Percentiles rank a stretch among this genome's conserved stretches.
phyloP scores from a whole-genome alignment of 1,139 yeast species.

The Scheffersomyces titani region DNA sequence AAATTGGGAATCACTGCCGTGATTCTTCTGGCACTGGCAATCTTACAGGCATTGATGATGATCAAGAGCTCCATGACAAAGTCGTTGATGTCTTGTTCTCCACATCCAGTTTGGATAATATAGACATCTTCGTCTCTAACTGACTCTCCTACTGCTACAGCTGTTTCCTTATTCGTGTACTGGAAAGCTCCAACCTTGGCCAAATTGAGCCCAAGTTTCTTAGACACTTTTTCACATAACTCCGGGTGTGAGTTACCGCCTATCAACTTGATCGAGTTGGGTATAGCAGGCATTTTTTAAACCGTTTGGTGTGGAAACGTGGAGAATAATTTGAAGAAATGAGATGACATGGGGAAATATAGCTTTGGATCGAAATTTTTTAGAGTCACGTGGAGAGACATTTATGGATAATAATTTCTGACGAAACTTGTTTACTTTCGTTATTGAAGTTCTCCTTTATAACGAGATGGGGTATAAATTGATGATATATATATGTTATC shows the following conservation, averaged over 20 bases:
- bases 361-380: background rate
- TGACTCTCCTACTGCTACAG: slow-evolving; percentile 72
- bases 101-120: slow-evolving; percentile 72
- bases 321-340: background rate
- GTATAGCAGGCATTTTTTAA: slow-evolving; percentile 11
- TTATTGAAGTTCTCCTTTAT: background rate
- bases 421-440: background rate
- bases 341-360: background rate
- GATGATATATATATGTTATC: background rate
- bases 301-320: background rate
- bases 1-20: slow-evolving; percentile 80
- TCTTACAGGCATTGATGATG: slow-evolving; percentile 73
- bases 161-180: slow-evolving; percentile 53
- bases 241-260: slow-evolving; percentile 92
- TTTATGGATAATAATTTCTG: background rate
- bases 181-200: slow-evolving; percentile 56
- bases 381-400: background rate
- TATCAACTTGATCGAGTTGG: slow-evolving; percentile 79
- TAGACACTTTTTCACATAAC: slow-evolving; percentile 75
- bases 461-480: background rate
- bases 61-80: slow-evolving; percentile 70
- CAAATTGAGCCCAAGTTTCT: slow-evolving; percentile 59
- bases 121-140: slow-evolving; percentile 79
- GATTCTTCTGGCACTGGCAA: slow-evolving; percentile 77
- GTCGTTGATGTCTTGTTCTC: slow-evolving; percentile 58